A percentile compares a stretch with the other conserved stretches of the same genome.
These are phyloP conservation scores for Trichomonas vaginalis DNA, from an alignment of 208 protist species.

Conservation along the genomic window DNA sequence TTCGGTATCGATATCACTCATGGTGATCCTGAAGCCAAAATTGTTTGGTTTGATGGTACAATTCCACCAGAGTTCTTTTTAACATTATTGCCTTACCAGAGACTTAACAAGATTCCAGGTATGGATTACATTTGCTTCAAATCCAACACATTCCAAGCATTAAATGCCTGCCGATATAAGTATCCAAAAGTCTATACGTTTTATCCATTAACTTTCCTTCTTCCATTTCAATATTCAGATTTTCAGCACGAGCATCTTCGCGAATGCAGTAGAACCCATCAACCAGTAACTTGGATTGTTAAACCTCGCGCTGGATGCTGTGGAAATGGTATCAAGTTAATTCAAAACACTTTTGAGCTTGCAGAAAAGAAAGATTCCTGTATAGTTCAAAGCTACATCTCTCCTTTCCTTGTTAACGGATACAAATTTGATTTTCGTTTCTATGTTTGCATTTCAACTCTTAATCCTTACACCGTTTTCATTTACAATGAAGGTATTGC, in stretches of 20 bases:
- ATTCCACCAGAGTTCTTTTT: background rate
- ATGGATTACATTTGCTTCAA: background rate
- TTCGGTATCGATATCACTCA: background rate
- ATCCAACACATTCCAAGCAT: background rate
- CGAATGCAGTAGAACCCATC: background rate
- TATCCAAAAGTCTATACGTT: background rate
- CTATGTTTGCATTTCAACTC: constrained; percentile 26
- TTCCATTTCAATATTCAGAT: background rate
- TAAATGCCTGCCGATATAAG: background rate
- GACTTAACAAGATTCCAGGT: background rate
- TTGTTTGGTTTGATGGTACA: background rate
- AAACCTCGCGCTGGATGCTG: background rate
- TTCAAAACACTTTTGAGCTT: background rate
- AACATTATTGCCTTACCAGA: background rate
- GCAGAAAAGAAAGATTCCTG: background rate
- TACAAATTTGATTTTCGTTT: constrained; percentile 35
- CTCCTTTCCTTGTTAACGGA: constrained; percentile 29
- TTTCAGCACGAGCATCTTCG: background rate
- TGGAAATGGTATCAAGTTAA: background rate
- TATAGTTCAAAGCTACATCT: constrained; percentile 28
- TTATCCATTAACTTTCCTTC: background rate
- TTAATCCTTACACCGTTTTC: constrained; percentile 24
- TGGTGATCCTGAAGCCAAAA: background rate
- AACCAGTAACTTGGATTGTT: background rate
- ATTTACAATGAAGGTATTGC: constrained; percentile 27